Base-by-base conservation (phyloP, 768 basidiomycete genomes). In the Favolaschia claudopus region DNA sequence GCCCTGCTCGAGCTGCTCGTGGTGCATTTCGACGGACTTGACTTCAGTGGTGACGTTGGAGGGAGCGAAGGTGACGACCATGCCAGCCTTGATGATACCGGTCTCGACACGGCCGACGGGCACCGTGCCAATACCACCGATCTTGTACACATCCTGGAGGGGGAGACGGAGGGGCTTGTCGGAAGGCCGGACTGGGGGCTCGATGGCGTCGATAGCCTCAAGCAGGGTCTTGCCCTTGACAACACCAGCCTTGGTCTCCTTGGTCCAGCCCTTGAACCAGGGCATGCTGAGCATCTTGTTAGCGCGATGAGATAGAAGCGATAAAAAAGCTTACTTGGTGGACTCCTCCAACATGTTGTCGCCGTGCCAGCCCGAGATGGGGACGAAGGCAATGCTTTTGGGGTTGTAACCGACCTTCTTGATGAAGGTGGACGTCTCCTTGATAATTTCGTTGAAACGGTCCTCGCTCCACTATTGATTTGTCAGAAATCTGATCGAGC, bases 321-420 rank as follows among this genome's bases (percentile, higher is more conserved):
- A 15, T 27, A 52, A 40, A 22, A 33, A 56, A 34, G 76, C 89
- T 46, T 75, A 94, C 93, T 99, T 99, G 81, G 75, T 2, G 67
- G 97, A 97, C 81, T 96, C 94, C 87, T 99, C 96, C 84, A 99
- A 85, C 96, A 99, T 99, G 92, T 99, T 99, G 89, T 99, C 97
- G 74, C 97, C 97, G 86, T 99, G 96, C 97, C 97, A 99, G 70
- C 97, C 97, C 63, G 97, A 99, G 80, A 99, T 99, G 74, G 97
- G 97, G 63, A 99, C 96, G 83, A 99, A 99, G 63, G 96, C 88
- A 66, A 99, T 95, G 55, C 89, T 76, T 88, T 97, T 98, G 78
- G 96, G 96, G 90, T 99, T 98, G 88, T 97, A 99, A 52, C 96
- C 96, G 75, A 98, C 96, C 88, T 98, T 97, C 89, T 96, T 98